These are phyloP conservation scores for Phascolomyces articulosus DNA, from an alignment of 371 early-diverging fungal genomes.

Conservation along the genomic window DNA sequence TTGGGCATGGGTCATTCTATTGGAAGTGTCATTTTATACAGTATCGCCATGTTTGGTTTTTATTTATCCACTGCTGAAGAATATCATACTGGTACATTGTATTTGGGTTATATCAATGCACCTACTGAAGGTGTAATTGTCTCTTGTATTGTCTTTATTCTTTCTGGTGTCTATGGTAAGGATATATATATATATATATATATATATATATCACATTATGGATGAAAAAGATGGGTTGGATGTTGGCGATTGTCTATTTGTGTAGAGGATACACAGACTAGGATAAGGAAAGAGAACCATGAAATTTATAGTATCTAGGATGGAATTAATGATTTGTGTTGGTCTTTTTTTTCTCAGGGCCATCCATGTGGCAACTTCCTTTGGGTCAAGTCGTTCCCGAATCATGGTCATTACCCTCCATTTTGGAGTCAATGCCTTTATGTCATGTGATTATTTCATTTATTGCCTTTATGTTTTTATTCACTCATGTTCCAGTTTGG, in stretches of 20 bases:
- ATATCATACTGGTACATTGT: constrained; percentile 93
- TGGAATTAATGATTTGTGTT: not conserved
- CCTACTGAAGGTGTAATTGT: constrained; percentile 94
- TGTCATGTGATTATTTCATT: constrained; percentile 57
- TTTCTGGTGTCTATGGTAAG: constrained; percentile 70
- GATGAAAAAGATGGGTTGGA: no score
- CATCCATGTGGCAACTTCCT: constrained; percentile 33
- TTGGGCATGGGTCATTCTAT: constrained; percentile 81
- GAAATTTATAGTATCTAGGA: not conserved
- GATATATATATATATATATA: no score
- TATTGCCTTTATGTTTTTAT: constrained; percentile 61
- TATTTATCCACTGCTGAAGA: constrained; percentile 96
- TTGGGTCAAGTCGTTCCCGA: constrained; percentile 25
- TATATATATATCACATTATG: no score
- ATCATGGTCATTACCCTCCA: constrained; percentile 25
- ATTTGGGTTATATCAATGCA: constrained; percentile 93
- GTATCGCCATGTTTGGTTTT: constrained; percentile 80
- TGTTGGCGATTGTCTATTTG: no score
- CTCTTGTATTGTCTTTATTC: constrained; percentile 69
- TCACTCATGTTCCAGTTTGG: constrained; percentile 74
- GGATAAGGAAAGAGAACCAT: not conserved
- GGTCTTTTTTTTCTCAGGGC: constrained; percentile 17
- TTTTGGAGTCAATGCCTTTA: constrained; percentile 44
- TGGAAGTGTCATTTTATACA: constrained; percentile 64
- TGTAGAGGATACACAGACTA: no score